Base-by-base conservation (phyloP, 2,329 filamentous ascomycete species). In the Lachnellula cervina region DNA sequence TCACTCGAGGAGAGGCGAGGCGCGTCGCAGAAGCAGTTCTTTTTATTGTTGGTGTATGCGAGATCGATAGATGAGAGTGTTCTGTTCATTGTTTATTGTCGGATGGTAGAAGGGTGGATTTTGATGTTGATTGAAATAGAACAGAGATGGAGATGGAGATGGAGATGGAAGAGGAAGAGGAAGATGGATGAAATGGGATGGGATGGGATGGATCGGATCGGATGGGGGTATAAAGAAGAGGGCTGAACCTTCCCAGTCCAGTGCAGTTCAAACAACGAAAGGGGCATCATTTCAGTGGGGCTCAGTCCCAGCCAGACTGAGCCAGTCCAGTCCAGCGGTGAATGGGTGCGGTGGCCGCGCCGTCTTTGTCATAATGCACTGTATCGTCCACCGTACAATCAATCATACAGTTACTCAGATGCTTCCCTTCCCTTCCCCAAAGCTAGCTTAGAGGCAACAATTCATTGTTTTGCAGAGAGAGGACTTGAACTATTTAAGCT, bases 61-160 rank as follows among this genome's bases (percentile, higher is more conserved):
- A 46, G 35, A 44, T 62, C 35, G 52, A 59, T 49, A 51, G 51
- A 51, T 56, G 54, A 55, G 57, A 53, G 45, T 63, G 51, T 59
- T 59, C 56, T 62, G 57, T 58, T 67, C 66, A 68, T 68, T 61
- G 63, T 66, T 64, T 46, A 55, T 51, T 55, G 35, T 32, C 19
- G 44, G 44, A 11, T 23, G 9, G 42, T 45, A 13, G 47, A 34
- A 19, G 21, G 16, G n/a, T 14, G 35, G 42, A 17, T n/a, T 50
- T 19, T 13, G 42, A n/a, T 55, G 13, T 16, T 52, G 56, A 57
- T 58, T 44, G 51, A 49, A 51, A 55, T 53, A 46, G 42, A 42
- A 51, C 34, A 48, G 37, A 47, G 51, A 55, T 52, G 49, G 42
- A 42, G 49, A 38, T 51, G 37, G 51, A 43, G 28, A 48, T 54